These are phyloP conservation scores for Epichloe aotearoae DNA, from an alignment of 2,329 filamentous ascomycete genomes.

Conservation along the genomic window DNA sequence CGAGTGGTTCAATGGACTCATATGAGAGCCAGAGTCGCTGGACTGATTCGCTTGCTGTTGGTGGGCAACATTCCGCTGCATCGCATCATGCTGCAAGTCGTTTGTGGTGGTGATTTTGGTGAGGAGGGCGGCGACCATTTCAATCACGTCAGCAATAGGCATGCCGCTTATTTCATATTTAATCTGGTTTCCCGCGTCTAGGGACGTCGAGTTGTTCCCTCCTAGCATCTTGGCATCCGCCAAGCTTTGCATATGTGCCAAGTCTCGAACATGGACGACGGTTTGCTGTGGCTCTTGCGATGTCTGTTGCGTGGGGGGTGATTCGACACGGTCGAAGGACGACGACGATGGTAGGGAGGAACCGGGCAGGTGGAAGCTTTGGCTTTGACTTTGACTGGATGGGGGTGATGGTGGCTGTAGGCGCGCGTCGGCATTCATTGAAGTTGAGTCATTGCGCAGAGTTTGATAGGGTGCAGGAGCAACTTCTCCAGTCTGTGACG, in stretches of 20 bases:
- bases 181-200: slow-evolving; percentile 37
- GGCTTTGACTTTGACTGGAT: slow-evolving; percentile 21
- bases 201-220: slow-evolving; percentile 31
- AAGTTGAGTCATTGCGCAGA: slow-evolving; percentile 4
- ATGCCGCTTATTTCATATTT: slow-evolving; percentile 94
- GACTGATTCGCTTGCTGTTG: slow-evolving; percentile 40
- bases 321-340: not conserved
- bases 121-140: slow-evolving; percentile 93
- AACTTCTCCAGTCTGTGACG: slow-evolving; percentile 23
- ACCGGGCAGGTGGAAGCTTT: slow-evolving; percentile 19
- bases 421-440: slow-evolving; percentile 9
- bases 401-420: slow-evolving; percentile 23
- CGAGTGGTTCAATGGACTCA: slow-evolving; percentile 43
- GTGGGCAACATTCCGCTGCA: slow-evolving; percentile 58
- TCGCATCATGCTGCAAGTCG: slow-evolving; percentile 80
- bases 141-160: slow-evolving; percentile 94
- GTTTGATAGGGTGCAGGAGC: slow-evolving; percentile 11
- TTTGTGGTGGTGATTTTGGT: slow-evolving; percentile 98
- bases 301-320: slow-evolving; percentile 1
- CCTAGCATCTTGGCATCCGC: slow-evolving; percentile 63
- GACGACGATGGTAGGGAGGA: slow-evolving; percentile 2
- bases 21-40: slow-evolving; percentile 43
- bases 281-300: slow-evolving; percentile 24
- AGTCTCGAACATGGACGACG: slow-evolving; percentile 69
- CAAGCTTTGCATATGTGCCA: slow-evolving; percentile 83